Conservation (phyloP, 2,329 filamentous ascomycete genomes). For the Alternaria sp. region DNA sequence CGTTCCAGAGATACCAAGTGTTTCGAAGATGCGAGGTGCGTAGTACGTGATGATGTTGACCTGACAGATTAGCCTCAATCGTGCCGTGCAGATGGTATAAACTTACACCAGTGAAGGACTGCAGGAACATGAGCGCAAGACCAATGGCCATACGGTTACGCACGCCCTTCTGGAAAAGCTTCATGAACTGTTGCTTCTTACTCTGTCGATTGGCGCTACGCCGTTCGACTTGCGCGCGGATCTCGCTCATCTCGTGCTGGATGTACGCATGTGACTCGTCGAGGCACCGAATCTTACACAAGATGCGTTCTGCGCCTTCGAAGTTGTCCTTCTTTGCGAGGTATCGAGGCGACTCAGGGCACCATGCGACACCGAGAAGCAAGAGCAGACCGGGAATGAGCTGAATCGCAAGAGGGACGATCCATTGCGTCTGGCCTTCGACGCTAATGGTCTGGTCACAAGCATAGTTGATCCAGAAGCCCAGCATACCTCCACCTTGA, state of each 20-base stretch:
- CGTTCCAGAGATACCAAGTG: conserved; percentile 54
- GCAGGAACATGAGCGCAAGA: conserved; percentile 48
- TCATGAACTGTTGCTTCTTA: conserved; percentile 42
- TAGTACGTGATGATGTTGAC: conserved; percentile 49
- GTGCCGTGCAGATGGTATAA: not conserved
- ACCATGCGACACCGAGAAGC: conserved; percentile 45
- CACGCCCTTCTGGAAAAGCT: conserved; percentile 49
- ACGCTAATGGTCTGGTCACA: conserved; percentile 51
- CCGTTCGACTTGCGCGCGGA: conserved; percentile 47
- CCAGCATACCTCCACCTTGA: conserved; percentile 64
- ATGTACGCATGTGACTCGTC: conserved; percentile 53
- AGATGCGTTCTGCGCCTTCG: conserved; percentile 50
- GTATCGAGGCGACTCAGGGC: conserved; percentile 47
- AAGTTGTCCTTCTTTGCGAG: conserved; percentile 38
- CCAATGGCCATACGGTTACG: conserved; percentile 50
- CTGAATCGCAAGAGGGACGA: conserved; percentile 64
- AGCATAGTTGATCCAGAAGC: conserved; percentile 54
- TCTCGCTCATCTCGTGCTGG: conserved; percentile 58
- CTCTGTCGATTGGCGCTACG: conserved; percentile 37
- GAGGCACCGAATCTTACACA: conserved; percentile 56
- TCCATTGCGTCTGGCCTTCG: conserved; percentile 63
- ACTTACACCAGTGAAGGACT: conserved; percentile 45
- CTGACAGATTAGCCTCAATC: conserved; percentile 15
- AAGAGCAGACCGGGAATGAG: conserved; percentile 51
- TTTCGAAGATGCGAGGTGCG: conserved; percentile 48